Evolutionary conservation across 345 rosid species (phyloP).

Genomic region (Mallotus nudiflorus): DNA sequence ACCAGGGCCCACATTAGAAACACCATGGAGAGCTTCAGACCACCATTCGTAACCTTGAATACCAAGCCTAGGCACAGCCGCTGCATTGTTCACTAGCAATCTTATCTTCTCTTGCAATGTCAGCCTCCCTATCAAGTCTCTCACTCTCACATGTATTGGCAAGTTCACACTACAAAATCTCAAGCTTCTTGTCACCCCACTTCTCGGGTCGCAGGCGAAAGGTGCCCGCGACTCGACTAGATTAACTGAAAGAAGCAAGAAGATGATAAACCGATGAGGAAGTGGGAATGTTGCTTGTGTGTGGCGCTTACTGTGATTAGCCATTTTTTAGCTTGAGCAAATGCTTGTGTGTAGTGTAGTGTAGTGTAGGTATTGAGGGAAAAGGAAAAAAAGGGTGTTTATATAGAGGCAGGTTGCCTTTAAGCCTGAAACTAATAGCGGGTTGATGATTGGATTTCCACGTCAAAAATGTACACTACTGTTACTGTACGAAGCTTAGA

Average conservation of each 20-base stretch:
- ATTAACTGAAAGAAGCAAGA: background rate
- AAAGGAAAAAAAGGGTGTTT: background rate
- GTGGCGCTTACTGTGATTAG: background rate
- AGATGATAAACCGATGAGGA: background rate
- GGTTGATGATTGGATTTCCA: conserved; percentile 24
- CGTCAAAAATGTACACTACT: conserved; percentile 11
- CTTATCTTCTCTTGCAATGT: conserved; percentile 35
- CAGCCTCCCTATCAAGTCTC: conserved; percentile 30
- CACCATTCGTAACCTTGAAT: conserved; percentile 39
- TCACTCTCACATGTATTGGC: conserved; percentile 28
- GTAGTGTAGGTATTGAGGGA: too few relatives aligned
- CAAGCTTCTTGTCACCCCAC: conserved; percentile 17
- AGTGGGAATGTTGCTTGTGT: background rate
- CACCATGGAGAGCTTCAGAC: conserved; percentile 43
- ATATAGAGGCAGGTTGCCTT: conserved; percentile 22
- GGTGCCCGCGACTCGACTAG: conserved; percentile 15
- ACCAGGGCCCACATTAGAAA: conserved; percentile 35
- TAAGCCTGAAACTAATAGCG: background rate
- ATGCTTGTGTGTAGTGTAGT: background rate
- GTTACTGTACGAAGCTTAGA: background rate
- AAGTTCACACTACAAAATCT: conserved; percentile 20
- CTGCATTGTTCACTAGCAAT: conserved; percentile 33
- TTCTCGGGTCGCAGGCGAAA: conserved; percentile 32
- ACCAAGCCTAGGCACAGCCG: conserved; percentile 33
- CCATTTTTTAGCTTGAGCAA: conserved; percentile 3